These are phyloP conservation scores for Aspergillus caelatus DNA, from an alignment of 2,329 filamentous ascomycete genomes.

Conservation along the genomic window DNA sequence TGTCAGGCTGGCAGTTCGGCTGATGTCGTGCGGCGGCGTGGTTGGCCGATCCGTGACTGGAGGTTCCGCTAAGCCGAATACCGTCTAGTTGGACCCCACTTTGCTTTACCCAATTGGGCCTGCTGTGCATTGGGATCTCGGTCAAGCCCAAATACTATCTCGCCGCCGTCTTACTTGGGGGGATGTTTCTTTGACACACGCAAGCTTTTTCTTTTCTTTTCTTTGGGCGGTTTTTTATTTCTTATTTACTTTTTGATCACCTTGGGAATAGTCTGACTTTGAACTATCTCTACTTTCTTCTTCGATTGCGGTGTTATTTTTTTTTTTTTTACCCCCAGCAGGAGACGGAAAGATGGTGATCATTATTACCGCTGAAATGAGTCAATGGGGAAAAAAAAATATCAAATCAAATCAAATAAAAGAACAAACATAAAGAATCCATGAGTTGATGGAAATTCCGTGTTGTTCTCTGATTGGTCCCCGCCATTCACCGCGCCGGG, in stretches of 20 bases:
- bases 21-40: constrained; percentile 1
- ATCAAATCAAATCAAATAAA: background rate
- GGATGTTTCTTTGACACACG: constrained; percentile 1
- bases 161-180: background rate
- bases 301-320: background rate
- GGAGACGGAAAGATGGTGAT: background rate
- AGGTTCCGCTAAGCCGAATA: background rate
- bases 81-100: background rate
- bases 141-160: background rate
- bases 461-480: background rate
- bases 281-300: too few species aligned
- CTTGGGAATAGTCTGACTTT: too few species aligned
- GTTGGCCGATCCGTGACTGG: background rate
- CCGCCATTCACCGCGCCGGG: background rate
- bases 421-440: background rate
- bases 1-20: constrained; percentile 1
- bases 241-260: background rate
- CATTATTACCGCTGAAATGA: background rate
- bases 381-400: background rate
- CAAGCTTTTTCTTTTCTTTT: background rate
- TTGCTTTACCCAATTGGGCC: constrained; percentile 13
- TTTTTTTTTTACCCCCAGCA: too few species aligned
- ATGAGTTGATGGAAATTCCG: background rate
- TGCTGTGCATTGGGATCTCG: constrained; percentile 10
- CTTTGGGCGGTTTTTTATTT: background rate